Conservation (phyloP, 768 basidiomycete species). For the Hebeloma cylindrosporum region DNA sequence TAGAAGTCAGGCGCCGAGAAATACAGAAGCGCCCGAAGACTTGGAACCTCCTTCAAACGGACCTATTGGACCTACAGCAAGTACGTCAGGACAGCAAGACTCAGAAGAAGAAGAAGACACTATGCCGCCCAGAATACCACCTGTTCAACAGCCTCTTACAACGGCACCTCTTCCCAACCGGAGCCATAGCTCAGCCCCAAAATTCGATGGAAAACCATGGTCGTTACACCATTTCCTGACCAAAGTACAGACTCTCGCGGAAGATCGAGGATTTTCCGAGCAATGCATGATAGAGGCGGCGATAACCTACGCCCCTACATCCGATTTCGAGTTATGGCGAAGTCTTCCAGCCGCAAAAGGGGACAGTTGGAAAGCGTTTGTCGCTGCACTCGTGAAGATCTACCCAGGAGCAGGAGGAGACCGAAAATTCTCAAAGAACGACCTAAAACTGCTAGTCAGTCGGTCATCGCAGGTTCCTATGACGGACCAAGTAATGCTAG, state of each 20-base stretch:
- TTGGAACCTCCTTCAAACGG: too few species aligned
- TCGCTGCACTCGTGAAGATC: background rate
- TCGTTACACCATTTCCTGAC: conserved; percentile 1
- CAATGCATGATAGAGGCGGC: conserved; percentile 5
- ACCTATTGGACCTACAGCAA: too few species aligned
- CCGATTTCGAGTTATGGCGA: conserved; percentile 4
- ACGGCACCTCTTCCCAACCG: background rate
- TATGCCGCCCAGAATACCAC: background rate
- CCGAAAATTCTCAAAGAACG: background rate
- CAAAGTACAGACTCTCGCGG: conserved; percentile 6
- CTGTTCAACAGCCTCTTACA: too few species aligned
- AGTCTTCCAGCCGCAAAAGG: background rate
- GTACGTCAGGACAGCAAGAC: too few species aligned
- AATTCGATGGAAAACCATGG: conserved; percentile 7
- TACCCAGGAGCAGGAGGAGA: conserved; percentile 7
- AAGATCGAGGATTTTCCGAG: background rate
- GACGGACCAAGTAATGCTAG: background rate
- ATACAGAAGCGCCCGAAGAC: too few species aligned
- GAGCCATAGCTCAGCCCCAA: conserved; percentile 7
- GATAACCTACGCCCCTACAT: background rate
- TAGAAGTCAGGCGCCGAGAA: too few species aligned
- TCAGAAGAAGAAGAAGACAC: background rate
- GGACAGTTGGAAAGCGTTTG: conserved; percentile 4
- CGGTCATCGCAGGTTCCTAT: background rate
- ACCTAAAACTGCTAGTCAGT: conserved; percentile 4